These are phyloP conservation scores for Candida saitoana DNA, from an alignment of 805 yeast species.

Conservation along the genomic window DNA sequence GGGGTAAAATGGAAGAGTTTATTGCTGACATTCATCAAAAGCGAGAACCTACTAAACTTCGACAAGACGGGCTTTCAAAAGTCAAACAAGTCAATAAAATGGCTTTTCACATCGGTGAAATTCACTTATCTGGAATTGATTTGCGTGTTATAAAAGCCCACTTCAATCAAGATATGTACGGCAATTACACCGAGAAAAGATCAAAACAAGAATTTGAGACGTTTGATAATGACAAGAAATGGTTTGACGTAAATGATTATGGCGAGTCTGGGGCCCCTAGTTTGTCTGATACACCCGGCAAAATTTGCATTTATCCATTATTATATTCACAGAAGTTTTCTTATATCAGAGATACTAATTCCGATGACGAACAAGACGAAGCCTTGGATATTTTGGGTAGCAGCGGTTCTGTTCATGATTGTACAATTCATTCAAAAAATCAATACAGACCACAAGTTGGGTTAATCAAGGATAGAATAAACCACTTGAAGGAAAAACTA, in stretches of 20 bases:
- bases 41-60: slow-evolving; percentile 31
- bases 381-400: slow-evolving; percentile 14
- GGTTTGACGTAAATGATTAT: slow-evolving; percentile 64
- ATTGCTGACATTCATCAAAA: slow-evolving; percentile 40
- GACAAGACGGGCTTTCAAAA: slow-evolving; percentile 43
- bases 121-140: slow-evolving; percentile 53
- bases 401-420: slow-evolving; percentile 26
- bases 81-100: slow-evolving; percentile 50
- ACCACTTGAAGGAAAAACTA: slow-evolving; percentile 18
- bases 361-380: slow-evolving; percentile 1
- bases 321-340: slow-evolving; percentile 65
- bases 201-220: slow-evolving; percentile 22
- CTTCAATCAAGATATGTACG: slow-evolving; percentile 34
- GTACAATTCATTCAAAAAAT: slow-evolving; percentile 23
- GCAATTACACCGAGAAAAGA: slow-evolving; percentile 5
- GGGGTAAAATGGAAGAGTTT: slow-evolving; percentile 36
- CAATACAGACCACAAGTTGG: slow-evolving; percentile 26
- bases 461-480: slow-evolving; percentile 22
- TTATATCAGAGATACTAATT: slow-evolving; percentile 57
- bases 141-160: slow-evolving; percentile 51
- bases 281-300: slow-evolving; percentile 31
- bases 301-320: slow-evolving; percentile 55
- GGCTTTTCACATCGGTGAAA: slow-evolving; percentile 65
- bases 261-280: slow-evolving; percentile 51
- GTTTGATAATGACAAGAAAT: slow-evolving; percentile 52